Evolutionary conservation across 257 asterid species (phyloP).

Genomic region (Ilex asprella): DNA sequence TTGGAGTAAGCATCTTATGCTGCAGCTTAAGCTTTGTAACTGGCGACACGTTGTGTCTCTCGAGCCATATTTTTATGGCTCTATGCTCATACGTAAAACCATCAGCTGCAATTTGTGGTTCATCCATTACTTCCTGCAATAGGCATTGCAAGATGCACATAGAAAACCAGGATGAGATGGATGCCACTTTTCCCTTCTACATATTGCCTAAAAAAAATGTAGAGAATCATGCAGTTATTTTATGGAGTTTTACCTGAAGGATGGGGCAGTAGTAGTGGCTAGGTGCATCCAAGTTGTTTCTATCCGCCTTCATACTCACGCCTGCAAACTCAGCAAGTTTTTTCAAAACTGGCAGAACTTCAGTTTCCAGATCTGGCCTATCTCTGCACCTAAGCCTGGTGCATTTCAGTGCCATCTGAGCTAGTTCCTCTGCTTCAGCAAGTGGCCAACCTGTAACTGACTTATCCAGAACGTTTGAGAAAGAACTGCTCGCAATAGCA

Average conservation of each 20-base stretch:
- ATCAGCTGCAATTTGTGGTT: constrained; percentile 83
- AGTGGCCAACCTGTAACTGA: constrained; percentile 66
- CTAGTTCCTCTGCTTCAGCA: constrained; percentile 55
- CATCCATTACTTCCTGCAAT: constrained; percentile 78
- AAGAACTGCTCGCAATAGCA: constrained; percentile 38
- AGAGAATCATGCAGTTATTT: not conserved
- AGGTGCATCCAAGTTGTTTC: constrained; percentile 36
- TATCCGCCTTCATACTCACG: constrained; percentile 17
- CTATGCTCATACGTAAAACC: constrained; percentile 78
- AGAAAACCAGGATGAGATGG: constrained; percentile 14
- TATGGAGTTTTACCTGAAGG: constrained; percentile 46
- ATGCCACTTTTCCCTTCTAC: not conserved
- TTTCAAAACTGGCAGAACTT: constrained; percentile 63
- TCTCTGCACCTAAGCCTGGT: constrained; percentile 76
- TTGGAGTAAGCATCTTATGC: constrained; percentile 58
- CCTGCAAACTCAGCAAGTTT: constrained; percentile 63
- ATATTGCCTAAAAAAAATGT: not conserved
- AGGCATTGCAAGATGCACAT: not conserved
- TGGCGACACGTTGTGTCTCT: constrained; percentile 53
- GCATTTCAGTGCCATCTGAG: constrained; percentile 56
- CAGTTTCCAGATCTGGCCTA: constrained; percentile 81
- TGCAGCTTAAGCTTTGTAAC: constrained; percentile 51
- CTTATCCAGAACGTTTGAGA: constrained; percentile 52
- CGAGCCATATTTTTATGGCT: constrained; percentile 69
- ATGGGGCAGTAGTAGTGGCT: constrained; percentile 79